Percentiles rank a stretch among this genome's conserved stretches.
These are phyloP conservation scores for Colletotrichum filicis DNA, from an alignment of 2,329 filamentous ascomycete genomes.

Conservation along the genomic window DNA sequence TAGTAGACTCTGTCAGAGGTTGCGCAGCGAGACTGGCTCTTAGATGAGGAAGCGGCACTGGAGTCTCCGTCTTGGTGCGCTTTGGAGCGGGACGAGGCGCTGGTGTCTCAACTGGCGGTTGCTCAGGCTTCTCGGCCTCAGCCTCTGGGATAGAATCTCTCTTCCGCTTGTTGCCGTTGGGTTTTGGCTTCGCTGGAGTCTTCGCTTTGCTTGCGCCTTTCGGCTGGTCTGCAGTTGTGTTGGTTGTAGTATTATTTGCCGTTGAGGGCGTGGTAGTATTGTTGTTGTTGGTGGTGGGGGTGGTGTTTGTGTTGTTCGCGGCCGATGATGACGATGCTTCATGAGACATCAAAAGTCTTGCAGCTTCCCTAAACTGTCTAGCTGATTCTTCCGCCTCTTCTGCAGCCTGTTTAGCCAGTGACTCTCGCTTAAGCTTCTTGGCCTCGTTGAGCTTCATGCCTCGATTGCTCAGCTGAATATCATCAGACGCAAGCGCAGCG, in stretches of 20 bases:
- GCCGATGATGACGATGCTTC: slow-evolving; percentile 36
- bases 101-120: slow-evolving; percentile 37
- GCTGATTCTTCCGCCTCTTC: slow-evolving; percentile 71
- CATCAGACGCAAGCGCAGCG: slow-evolving; percentile 66
- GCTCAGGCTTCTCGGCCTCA: slow-evolving; percentile 43
- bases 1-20: slow-evolving; percentile 30
- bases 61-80: slow-evolving; percentile 67
- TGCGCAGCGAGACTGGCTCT: slow-evolving; percentile 41
- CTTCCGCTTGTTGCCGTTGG: slow-evolving; percentile 60
- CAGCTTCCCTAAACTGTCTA: slow-evolving; percentile 61
- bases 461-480: slow-evolving; percentile 74
- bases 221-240: slow-evolving; percentile 41
- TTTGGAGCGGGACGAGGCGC: slow-evolving; percentile 55
- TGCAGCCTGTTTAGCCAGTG: slow-evolving; percentile 69
- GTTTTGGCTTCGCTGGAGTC: slow-evolving; percentile 40
- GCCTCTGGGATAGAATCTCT: slow-evolving; percentile 50
- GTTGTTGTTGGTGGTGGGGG: background rate
- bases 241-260: background rate
- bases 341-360: slow-evolving; percentile 55
- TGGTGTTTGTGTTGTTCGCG: slow-evolving; percentile 35
- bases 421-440: slow-evolving; percentile 78
- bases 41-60: slow-evolving; percentile 59
- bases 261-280: background rate
- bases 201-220: slow-evolving; percentile 43
- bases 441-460: slow-evolving; percentile 84